Evolutionary conservation across 176 grass and related monocot genomes (phyloP).

Genomic region (barley (Hordeum vulgare)): DNA sequence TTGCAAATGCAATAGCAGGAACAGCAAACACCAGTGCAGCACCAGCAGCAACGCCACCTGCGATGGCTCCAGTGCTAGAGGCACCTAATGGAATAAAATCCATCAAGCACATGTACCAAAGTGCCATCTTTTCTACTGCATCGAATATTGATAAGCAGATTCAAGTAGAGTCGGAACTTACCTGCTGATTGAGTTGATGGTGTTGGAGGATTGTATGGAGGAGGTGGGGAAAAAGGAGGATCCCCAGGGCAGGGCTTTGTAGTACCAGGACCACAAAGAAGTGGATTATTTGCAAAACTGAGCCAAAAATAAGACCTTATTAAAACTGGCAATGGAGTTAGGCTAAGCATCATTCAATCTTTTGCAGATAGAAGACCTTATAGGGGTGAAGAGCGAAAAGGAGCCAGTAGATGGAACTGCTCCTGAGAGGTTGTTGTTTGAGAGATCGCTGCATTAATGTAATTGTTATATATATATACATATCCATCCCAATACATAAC

Average conservation of each 20-base stretch:
- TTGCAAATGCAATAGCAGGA: conserved; percentile 60
- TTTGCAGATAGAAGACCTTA: conserved; percentile 44
- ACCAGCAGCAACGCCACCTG: conserved; percentile 48
- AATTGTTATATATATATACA: conserved; percentile 19
- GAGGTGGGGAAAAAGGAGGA: conserved; percentile 48
- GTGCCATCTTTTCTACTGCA: not conserved
- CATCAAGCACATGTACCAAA: not conserved
- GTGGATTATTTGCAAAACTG: conserved; percentile 67
- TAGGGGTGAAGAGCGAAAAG: conserved; percentile 77
- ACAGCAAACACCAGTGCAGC: conserved; percentile 49
- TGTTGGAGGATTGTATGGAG: conserved; percentile 42
- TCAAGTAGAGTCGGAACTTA: conserved; percentile 14
- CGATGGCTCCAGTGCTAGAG: conserved; percentile 41
- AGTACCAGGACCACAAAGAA: conserved; percentile 61
- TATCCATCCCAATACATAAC: conserved; percentile 15
- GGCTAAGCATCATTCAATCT: not conserved
- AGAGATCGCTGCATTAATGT: conserved; percentile 55
- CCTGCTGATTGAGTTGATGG: conserved; percentile 36
- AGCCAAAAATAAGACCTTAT: conserved; percentile 17
- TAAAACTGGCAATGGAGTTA: not conserved
- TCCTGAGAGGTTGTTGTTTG: conserved; percentile 65
- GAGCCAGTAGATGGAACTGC: conserved; percentile 59
- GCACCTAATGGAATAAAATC: conserved; percentile 29
- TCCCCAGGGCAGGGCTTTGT: conserved; percentile 41
- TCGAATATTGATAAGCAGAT: not conserved